Conservation (phyloP, 1,284 basidiomycete genomes). For the Hymenochaete sp. region DNA sequence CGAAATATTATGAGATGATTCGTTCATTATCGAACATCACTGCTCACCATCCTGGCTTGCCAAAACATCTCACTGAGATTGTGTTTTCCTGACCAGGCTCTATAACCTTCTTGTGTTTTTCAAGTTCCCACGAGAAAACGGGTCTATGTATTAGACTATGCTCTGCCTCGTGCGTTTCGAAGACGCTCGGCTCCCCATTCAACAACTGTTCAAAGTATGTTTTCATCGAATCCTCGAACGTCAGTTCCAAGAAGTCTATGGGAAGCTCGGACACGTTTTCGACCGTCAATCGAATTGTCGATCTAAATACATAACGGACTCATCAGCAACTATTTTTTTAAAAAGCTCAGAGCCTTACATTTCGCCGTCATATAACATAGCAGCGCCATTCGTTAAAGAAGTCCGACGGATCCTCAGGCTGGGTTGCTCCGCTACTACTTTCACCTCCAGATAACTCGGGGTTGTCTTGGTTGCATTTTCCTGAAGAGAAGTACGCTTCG, state of each 20-base stretch:
- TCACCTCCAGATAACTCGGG: conserved; percentile 56
- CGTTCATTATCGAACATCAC: background rate
- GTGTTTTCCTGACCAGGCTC: conserved; percentile 63
- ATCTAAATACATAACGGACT: conserved; percentile 38
- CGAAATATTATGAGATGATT: conserved; percentile 38
- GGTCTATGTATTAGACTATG: conserved; percentile 71
- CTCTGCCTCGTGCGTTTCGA: conserved; percentile 88
- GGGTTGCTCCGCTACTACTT: conserved; percentile 81
- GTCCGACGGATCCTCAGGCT: conserved; percentile 76
- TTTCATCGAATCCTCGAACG: conserved; percentile 85
- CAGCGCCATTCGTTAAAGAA: conserved; percentile 82
- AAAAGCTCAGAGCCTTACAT: conserved; percentile 46
- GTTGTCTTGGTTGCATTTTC: conserved; percentile 27
- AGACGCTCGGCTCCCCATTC: conserved; percentile 69
- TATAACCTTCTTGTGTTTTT: conserved; percentile 48
- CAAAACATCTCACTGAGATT: conserved; percentile 67
- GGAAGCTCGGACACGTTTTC: conserved; percentile 80
- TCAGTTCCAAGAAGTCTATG: conserved; percentile 78
- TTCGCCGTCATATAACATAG: conserved; percentile 94
- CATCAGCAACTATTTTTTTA: conserved; percentile 8
- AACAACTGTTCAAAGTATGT: conserved; percentile 67
- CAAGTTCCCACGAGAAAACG: conserved; percentile 69
- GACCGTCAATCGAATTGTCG: conserved; percentile 73
- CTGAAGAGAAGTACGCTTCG: conserved; percentile 20
- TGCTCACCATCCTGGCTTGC: conserved; percentile 84